Conservation (phyloP, 768 basidiomycete genomes). For the Trametes elegans region DNA sequence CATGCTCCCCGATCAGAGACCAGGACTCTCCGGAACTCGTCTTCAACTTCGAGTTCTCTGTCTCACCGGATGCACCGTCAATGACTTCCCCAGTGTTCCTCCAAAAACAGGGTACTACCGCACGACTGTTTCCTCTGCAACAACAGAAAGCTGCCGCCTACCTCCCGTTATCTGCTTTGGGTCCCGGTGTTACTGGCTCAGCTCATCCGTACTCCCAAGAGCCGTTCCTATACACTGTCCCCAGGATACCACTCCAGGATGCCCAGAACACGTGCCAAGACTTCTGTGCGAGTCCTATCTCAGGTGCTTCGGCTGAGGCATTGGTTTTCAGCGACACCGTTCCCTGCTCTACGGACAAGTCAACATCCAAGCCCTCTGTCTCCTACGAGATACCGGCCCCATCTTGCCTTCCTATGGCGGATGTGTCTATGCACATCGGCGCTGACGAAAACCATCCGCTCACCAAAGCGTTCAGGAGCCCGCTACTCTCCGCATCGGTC, state of each 20-base stretch:
- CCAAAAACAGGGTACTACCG: conserved; percentile 11
- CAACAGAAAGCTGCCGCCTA: background rate
- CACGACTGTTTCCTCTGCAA: background rate
- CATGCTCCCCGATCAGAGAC: conserved; percentile 12
- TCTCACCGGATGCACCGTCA: conserved; percentile 9
- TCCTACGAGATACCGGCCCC: background rate
- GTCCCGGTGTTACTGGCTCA: background rate
- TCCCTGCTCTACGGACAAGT: too few relatives aligned
- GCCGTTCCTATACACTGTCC: conserved; percentile 11
- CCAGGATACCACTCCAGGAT: conserved; percentile 1
- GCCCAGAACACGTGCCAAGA: background rate
- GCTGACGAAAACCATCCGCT: background rate
- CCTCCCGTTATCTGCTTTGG: background rate
- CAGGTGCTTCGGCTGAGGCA: background rate
- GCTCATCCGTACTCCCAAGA: conserved; percentile 6
- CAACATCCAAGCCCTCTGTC: too few relatives aligned
- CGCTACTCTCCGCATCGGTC: conserved; percentile 2
- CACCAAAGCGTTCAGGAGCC: conserved; percentile 12
- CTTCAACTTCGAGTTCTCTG: conserved; percentile 21
- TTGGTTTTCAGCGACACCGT: too few relatives aligned
- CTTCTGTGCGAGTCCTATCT: background rate
- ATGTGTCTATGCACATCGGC: background rate
- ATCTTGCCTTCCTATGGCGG: background rate
- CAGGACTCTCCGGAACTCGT: conserved; percentile 18
- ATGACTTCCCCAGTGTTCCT: background rate